Percentiles rank a stretch among this genome's conserved stretches.
These are phyloP conservation scores for Tolypocladium cylindrosporum DNA, from an alignment of 2,329 filamentous ascomycete species.

Conservation along the genomic window DNA sequence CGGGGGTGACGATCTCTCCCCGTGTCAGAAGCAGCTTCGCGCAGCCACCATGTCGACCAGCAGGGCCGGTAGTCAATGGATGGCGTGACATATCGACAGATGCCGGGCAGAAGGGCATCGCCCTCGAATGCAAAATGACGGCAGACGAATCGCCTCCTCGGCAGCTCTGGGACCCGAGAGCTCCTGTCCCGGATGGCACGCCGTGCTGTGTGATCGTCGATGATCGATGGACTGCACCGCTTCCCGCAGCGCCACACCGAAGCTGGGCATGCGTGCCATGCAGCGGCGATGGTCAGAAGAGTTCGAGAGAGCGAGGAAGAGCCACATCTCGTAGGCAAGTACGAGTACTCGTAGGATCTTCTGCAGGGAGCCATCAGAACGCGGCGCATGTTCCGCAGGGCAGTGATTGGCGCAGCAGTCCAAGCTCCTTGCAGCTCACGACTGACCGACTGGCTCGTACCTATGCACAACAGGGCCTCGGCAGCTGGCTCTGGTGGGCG, in stretches of 20 bases:
- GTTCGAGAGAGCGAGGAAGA: neutral
- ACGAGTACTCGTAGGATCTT: neutral
- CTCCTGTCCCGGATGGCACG: neutral
- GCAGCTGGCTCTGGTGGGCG: neutral
- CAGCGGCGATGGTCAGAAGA: neutral
- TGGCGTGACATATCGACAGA: neutral
- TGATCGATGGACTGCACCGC: neutral
- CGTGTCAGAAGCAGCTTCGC: neutral
- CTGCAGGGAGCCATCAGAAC: neutral
- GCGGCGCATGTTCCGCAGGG: neutral
- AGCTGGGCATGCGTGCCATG: neutral
- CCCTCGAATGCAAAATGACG: neutral
- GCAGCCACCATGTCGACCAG: neutral
- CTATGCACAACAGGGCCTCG: neutral
- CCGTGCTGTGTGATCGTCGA: neutral
- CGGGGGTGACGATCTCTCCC: slow-evolving; percentile 3
- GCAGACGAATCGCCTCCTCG: too few relatives aligned
- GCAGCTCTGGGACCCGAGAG: neutral
- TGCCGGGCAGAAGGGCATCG: neutral
- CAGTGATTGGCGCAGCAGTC: neutral
- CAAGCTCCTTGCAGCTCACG: neutral
- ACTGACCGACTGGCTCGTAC: neutral
- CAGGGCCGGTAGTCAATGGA: neutral
- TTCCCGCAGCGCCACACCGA: neutral
- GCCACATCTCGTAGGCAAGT: neutral